A percentile compares a stretch with the other conserved stretches of the same genome.
phyloP scores from a whole-genome alignment of 2,329 filamentous ascomycete species.

The Xylariaceae sp. region DNA sequence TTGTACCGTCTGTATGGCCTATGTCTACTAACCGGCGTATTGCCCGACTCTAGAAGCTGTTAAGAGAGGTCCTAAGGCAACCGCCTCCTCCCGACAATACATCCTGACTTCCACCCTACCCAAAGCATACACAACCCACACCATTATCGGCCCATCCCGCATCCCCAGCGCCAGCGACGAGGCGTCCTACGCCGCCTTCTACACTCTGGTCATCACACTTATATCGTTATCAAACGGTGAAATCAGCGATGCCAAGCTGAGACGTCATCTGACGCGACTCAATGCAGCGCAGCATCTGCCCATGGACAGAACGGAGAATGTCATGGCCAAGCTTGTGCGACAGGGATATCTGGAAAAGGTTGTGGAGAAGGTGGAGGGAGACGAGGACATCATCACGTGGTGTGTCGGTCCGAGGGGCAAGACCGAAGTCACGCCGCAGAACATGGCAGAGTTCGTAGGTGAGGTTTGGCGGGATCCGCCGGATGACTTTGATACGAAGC shows the following conservation, averaged over 20 bases:
- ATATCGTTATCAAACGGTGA: constrained; percentile 72
- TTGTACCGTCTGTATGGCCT: background rate
- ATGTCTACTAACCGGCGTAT: constrained; percentile 25
- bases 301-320: constrained; percentile 69
- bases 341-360: constrained; percentile 81
- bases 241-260: constrained; percentile 75
- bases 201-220: constrained; percentile 74
- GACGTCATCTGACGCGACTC: constrained; percentile 69
- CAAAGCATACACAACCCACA: constrained; percentile 59
- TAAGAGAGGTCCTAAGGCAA: constrained; percentile 41
- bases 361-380: constrained; percentile 62
- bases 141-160: constrained; percentile 66
- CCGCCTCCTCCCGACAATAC: constrained; percentile 67
- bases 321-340: constrained; percentile 71
- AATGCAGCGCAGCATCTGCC: constrained; percentile 75
- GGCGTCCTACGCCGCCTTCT: constrained; percentile 77
- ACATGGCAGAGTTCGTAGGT: constrained; percentile 68
- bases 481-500: constrained; percentile 56
- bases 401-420: constrained; percentile 81
- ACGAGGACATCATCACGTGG: constrained; percentile 78
- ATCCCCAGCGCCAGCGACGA: constrained; percentile 66
- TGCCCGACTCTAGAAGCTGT: constrained; percentile 32
- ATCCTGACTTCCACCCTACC: constrained; percentile 75
- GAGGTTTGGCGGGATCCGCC: constrained; percentile 54
- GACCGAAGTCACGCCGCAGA: constrained; percentile 76